These are phyloP conservation scores for Pleurotus ostreatus DNA, from an alignment of 768 basidiomycete genomes.

Conservation along the genomic window DNA sequence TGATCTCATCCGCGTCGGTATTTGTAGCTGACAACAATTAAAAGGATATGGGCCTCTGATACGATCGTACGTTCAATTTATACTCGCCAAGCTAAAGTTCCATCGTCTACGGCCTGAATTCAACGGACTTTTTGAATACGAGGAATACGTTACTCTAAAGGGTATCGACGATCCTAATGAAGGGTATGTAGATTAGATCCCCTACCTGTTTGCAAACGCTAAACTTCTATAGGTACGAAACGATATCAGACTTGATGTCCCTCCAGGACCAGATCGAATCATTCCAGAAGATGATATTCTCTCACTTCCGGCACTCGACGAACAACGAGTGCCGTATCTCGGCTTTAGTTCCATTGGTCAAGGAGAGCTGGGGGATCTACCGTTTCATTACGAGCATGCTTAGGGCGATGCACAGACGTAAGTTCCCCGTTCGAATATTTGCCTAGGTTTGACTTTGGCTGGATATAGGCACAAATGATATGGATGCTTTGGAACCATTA, in stretches of 20 bases:
- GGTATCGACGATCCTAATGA: conserved; percentile 99
- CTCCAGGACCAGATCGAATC: conserved; percentile 98
- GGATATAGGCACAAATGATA: conserved; percentile 75
- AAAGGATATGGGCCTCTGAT: conserved; percentile 91
- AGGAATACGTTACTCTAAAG: conserved; percentile 96
- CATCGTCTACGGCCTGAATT: conserved; percentile 95
- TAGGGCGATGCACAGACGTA: conserved; percentile 92
- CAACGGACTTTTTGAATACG: conserved; percentile 98
- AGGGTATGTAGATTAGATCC: conserved; percentile 56
- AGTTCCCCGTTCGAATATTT: conserved; percentile 16
- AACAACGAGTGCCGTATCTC: conserved; percentile 99
- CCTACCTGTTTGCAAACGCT: conserved; percentile 3
- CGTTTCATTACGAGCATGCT: conserved; percentile 99
- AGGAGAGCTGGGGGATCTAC: conserved; percentile 99
- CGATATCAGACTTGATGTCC: conserved; percentile 95
- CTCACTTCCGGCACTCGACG: conserved; percentile 84
- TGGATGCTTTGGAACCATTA: conserved; percentile 86
- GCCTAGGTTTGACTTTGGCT: conserved; percentile 5
- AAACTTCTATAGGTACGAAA: conserved; percentile 73
- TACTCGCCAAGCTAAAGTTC: conserved; percentile 92
- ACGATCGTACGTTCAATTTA: conserved; percentile 93
- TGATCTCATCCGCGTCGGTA: neutral
- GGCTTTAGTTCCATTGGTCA: conserved; percentile 91
- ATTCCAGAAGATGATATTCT: conserved; percentile 96
- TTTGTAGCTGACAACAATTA: conserved; percentile 5